A percentile compares a stretch with the other conserved stretches of the same genome.
phyloP scores from a whole-genome alignment of 164 flowering plant species.

The Vitis amurensis region DNA sequence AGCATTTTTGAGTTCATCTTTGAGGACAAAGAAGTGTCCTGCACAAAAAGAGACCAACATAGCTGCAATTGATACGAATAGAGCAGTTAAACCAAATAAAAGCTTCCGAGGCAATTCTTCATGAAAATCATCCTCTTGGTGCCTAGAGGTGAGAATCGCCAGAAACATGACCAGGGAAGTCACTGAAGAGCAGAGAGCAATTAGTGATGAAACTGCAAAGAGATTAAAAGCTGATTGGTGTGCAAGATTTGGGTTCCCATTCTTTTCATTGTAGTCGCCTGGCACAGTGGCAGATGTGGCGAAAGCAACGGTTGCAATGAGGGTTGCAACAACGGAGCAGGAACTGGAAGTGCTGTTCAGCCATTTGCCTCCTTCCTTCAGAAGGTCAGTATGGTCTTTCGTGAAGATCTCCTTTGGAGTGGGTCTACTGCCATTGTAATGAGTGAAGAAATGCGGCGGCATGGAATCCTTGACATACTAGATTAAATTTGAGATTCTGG shows the following conservation, averaged over 20 bases:
- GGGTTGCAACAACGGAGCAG: constrained; percentile 26
- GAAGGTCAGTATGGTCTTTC: constrained; percentile 1
- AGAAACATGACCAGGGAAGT: constrained; percentile 25
- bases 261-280: constrained; percentile 14
- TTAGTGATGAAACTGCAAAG: constrained; percentile 22
- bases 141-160: constrained; percentile 22
- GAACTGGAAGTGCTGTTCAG: constrained; percentile 21
- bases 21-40: constrained; percentile 11
- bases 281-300: constrained; percentile 23
- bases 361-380: constrained; percentile 17
- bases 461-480: constrained; percentile 18
- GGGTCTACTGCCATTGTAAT: constrained; percentile 3
- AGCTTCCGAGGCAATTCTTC: constrained; percentile 19
- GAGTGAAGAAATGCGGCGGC: constrained; percentile 8
- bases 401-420: constrained; percentile 17
- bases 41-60: constrained; percentile 31
- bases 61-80: constrained; percentile 20
- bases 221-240: constrained; percentile 10
- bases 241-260: constrained; percentile 15
- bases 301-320: constrained; percentile 32
- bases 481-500: too few species aligned
- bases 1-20: not conserved
- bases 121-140: constrained; percentile 15
- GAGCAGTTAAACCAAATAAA: constrained; percentile 22
- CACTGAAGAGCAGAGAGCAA: constrained; percentile 26